These are phyloP conservation scores for Malassezia sympodialis DNA, from an alignment of 1,284 basidiomycete genomes.

Conservation along the genomic window DNA sequence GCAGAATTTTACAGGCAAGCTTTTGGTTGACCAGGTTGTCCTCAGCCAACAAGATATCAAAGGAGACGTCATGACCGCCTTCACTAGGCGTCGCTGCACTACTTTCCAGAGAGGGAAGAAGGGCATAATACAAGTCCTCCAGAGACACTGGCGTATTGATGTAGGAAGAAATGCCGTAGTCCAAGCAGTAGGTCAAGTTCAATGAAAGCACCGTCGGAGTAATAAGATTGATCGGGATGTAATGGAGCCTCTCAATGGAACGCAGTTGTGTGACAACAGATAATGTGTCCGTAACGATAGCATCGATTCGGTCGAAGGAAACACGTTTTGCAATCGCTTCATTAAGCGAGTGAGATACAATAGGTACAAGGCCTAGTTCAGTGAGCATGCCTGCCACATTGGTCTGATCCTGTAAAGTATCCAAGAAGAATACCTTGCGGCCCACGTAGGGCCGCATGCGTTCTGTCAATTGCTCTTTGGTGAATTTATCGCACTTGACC, in stretches of 20 bases:
- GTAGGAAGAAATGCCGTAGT: slow-evolving; percentile 80
- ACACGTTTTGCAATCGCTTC: slow-evolving; percentile 65
- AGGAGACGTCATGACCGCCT: slow-evolving; percentile 68
- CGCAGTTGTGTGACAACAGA: slow-evolving; percentile 74
- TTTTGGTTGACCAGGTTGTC: slow-evolving; percentile 98
- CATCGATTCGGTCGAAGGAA: slow-evolving; percentile 79
- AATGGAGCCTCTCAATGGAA: slow-evolving; percentile 85
- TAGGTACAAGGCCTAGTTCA: slow-evolving; percentile 71
- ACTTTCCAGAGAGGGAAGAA: slow-evolving; percentile 86
- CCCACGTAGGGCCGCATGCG: slow-evolving; percentile 44
- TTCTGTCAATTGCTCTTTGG: slow-evolving; percentile 33
- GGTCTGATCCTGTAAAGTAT: slow-evolving; percentile 68
- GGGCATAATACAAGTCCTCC: slow-evolving; percentile 80
- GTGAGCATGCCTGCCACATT: slow-evolving; percentile 68
- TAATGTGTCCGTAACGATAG: slow-evolving; percentile 85
- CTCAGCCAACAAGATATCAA: slow-evolving; percentile 91
- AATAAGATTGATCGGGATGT: slow-evolving; percentile 92
- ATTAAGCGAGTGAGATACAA: slow-evolving; percentile 64
- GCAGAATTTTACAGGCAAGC: slow-evolving; percentile 88
- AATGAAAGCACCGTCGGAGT: slow-evolving; percentile 51
- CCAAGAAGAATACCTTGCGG: slow-evolving; percentile 66
- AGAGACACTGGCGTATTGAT: slow-evolving; percentile 79
- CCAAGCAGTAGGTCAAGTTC: slow-evolving; percentile 58
- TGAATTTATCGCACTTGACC: slow-evolving; percentile 43
- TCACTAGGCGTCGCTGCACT: slow-evolving; percentile 72